Percentiles rank a stretch among this genome's conserved stretches.
These are phyloP conservation scores for Saccharomycopsis fodiens DNA, from an alignment of 805 yeast genomes.

Conservation along the genomic window DNA sequence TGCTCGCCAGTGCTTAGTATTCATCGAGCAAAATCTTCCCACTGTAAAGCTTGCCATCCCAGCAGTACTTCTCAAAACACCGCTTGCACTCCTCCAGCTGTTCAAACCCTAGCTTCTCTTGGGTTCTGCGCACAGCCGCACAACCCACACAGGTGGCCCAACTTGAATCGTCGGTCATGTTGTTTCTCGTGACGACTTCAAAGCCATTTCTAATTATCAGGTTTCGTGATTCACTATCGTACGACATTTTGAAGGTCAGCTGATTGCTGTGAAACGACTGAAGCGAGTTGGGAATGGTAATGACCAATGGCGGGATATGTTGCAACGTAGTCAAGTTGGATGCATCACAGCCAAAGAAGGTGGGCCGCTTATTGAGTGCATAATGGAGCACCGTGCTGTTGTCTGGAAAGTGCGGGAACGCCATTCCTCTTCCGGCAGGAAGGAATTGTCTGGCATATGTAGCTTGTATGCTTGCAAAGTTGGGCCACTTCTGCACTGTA, in stretches of 20 bases:
- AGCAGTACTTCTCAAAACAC: slow-evolving; percentile 70
- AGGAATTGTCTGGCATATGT: slow-evolving; percentile 54
- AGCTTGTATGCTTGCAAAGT: slow-evolving; percentile 48
- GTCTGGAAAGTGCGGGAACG: slow-evolving; percentile 79
- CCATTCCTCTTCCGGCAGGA: slow-evolving; percentile 45
- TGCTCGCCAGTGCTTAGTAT: background rate
- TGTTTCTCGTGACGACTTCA: slow-evolving; percentile 56
- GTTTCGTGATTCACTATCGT: slow-evolving; percentile 45
- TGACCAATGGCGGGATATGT: slow-evolving; percentile 60
- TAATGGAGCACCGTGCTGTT: slow-evolving; percentile 45
- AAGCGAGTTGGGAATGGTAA: slow-evolving; percentile 69
- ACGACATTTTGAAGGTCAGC: slow-evolving; percentile 62
- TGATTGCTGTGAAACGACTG: slow-evolving; percentile 58
- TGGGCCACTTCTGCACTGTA: slow-evolving; percentile 53
- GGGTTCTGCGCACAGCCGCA: slow-evolving; percentile 71
- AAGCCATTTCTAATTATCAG: slow-evolving; percentile 66
- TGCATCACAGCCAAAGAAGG: slow-evolving; percentile 78
- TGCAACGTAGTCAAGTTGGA: slow-evolving; percentile 47
- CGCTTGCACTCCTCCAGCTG: slow-evolving; percentile 57
- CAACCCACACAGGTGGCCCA: slow-evolving; percentile 75
- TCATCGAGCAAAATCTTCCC: background rate
- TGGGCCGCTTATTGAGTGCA: slow-evolving; percentile 60
- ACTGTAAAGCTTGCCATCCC: slow-evolving; percentile 44
- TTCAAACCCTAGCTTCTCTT: slow-evolving; percentile 54
- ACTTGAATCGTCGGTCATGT: slow-evolving; percentile 57